Evolutionary conservation across 2,329 filamentous ascomycete species (phyloP).

Genomic region (Elsinoe australis): DNA sequence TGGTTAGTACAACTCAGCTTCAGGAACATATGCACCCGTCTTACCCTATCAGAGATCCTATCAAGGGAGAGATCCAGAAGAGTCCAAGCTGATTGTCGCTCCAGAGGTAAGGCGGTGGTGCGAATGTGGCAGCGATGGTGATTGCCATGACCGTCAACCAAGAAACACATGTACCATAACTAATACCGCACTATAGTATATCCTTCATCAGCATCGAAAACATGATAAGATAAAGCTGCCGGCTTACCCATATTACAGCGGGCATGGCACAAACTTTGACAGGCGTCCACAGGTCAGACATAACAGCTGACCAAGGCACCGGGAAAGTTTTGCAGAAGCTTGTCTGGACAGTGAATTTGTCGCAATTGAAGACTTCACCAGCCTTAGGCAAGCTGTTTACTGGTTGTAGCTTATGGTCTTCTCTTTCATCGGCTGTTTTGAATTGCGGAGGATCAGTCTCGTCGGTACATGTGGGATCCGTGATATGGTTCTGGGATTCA

Average conservation of each 20-base stretch:
- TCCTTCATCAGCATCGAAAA: background rate
- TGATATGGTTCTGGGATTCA: slow-evolving; percentile 15
- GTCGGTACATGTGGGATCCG: background rate
- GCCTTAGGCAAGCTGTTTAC: slow-evolving; percentile 9
- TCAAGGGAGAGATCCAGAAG: slow-evolving; percentile 14
- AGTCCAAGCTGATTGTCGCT: slow-evolving; percentile 16
- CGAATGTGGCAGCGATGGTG: slow-evolving; percentile 18
- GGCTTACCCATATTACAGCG: slow-evolving; percentile 19
- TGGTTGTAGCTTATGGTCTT: background rate
- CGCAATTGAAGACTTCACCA: slow-evolving; percentile 17
- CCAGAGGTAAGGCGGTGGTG: slow-evolving; percentile 16
- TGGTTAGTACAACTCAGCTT: background rate
- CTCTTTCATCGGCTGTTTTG: slow-evolving; percentile 3
- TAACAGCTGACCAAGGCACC: slow-evolving; percentile 8
- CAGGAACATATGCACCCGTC: background rate
- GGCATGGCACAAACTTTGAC: slow-evolving; percentile 14
- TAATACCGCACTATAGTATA: slow-evolving; percentile 17
- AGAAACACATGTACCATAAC: slow-evolving; percentile 20
- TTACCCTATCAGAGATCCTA: slow-evolving; percentile 21
- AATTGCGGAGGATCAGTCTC: background rate
- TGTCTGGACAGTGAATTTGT: slow-evolving; percentile 16
- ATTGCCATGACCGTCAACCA: slow-evolving; percentile 19
- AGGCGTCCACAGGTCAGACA: slow-evolving; percentile 18
- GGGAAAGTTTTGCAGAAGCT: slow-evolving; percentile 17
- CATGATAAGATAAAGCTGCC: background rate